Conservation (phyloP, 139 green algal species). For the Coccomyxa sp. region DNA sequence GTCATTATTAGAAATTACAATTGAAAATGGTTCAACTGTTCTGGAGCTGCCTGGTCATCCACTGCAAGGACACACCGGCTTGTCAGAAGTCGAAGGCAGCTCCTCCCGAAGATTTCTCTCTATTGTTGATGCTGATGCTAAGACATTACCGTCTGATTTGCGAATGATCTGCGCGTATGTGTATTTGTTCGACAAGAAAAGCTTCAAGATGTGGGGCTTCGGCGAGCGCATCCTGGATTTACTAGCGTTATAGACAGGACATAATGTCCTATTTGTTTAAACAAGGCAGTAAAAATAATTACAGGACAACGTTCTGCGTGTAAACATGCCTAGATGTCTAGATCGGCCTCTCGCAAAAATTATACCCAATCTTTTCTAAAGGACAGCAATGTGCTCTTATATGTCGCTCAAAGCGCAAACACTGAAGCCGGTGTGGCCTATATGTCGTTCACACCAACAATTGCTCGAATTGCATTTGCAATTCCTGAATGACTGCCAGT, state of each 20-base stretch:
- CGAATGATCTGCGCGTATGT: conserved; percentile 38
- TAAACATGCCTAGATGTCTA: neutral
- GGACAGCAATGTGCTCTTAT: neutral
- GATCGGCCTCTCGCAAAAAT: neutral
- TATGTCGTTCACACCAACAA: too few species aligned
- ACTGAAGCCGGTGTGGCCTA: too few species aligned
- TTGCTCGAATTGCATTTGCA: too few species aligned
- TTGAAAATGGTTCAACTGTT: neutral
- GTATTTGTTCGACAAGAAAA: conserved; percentile 52
- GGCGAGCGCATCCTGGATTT: neutral
- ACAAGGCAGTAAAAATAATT: neutral
- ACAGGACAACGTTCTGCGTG: neutral
- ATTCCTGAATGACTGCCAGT: too few species aligned
- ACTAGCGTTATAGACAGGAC: neutral
- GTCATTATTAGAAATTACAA: neutral
- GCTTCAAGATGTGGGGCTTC: conserved; percentile 27
- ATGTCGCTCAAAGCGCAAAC: too few species aligned
- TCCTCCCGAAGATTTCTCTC: conserved; percentile 13
- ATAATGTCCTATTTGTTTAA: too few species aligned
- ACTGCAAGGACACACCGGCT: conserved; percentile 8
- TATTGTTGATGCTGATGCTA: conserved; percentile 40
- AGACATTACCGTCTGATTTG: conserved; percentile 25
- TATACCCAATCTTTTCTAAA: neutral
- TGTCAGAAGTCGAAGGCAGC: conserved; percentile 19
- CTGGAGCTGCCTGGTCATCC: neutral